Evolutionary conservation across 2,329 filamentous ascomycete species (phyloP).

Genomic region (Colletotrichum lini): DNA sequence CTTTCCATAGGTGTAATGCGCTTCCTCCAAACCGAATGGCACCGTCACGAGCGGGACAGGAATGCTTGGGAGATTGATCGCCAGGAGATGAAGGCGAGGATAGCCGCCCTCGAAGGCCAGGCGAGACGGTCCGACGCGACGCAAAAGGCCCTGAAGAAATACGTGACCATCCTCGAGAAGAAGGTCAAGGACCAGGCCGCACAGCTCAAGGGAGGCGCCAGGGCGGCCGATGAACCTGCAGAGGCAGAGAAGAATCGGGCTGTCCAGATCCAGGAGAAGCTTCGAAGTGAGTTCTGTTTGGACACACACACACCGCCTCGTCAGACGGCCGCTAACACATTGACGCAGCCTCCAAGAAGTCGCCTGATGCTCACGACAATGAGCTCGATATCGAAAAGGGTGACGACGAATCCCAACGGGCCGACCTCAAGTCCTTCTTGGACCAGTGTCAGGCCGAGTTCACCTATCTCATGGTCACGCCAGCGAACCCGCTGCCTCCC

Average conservation of each 20-base stretch:
- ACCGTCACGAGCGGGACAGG: slow-evolving; percentile 95
- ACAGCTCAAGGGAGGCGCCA: slow-evolving; percentile 72
- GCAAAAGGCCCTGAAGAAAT: slow-evolving; percentile 90
- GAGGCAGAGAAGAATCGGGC: slow-evolving; percentile 67
- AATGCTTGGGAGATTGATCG: slow-evolving; percentile 99
- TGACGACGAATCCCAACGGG: slow-evolving; percentile 66
- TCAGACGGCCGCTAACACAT: not conserved
- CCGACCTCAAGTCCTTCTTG: slow-evolving; percentile 72
- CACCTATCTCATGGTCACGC: slow-evolving; percentile 77
- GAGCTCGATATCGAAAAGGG: slow-evolving; percentile 59
- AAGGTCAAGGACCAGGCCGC: slow-evolving; percentile 87
- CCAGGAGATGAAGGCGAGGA: slow-evolving; percentile 98
- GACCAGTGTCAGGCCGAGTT: slow-evolving; percentile 77
- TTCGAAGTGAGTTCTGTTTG: slow-evolving; percentile 60
- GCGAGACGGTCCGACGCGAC: slow-evolving; percentile 87
- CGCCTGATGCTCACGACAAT: slow-evolving; percentile 59
- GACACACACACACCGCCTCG: not conserved
- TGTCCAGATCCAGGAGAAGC: slow-evolving; percentile 69
- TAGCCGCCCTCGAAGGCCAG: slow-evolving; percentile 94
- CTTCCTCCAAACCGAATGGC: slow-evolving; percentile 99
- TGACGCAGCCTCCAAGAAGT: slow-evolving; percentile 33
- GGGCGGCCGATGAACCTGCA: slow-evolving; percentile 57
- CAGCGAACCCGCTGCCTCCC: slow-evolving; percentile 76
- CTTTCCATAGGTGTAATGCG: slow-evolving; percentile 87
- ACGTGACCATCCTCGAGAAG: slow-evolving; percentile 89